Conservation (phyloP, 768 basidiomycete genomes). For the Russula dissimulans region DNA sequence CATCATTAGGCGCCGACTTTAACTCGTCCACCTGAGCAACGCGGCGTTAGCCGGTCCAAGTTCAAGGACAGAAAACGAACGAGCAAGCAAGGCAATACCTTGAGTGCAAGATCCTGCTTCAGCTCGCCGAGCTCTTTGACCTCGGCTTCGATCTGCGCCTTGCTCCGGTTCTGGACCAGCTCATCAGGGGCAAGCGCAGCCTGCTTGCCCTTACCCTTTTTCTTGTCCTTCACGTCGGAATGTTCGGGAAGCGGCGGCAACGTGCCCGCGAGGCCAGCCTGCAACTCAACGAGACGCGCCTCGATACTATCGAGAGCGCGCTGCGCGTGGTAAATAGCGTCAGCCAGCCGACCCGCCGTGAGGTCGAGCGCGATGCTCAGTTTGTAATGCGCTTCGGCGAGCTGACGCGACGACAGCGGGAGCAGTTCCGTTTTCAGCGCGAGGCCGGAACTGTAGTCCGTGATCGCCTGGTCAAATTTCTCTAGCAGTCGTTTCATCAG, state of each 20-base stretch:
- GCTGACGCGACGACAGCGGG: constrained; percentile 82
- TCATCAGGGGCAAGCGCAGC: constrained; percentile 39
- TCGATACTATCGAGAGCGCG: constrained; percentile 73
- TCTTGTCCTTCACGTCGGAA: constrained; percentile 53
- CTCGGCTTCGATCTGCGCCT: constrained; percentile 66
- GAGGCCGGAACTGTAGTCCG: constrained; percentile 75
- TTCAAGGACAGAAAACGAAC: not conserved
- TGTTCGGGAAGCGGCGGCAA: constrained; percentile 23
- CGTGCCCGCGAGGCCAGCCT: constrained; percentile 35
- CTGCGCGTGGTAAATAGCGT: constrained; percentile 75
- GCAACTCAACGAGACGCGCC: constrained; percentile 53
- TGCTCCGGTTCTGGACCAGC: constrained; percentile 55
- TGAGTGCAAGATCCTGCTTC: constrained; percentile 73
- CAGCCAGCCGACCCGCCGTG: constrained; percentile 72
- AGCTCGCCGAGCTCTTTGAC: constrained; percentile 70
- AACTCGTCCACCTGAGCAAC: constrained; percentile 76
- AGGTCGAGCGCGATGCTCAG: constrained; percentile 90
- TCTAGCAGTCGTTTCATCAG: constrained; percentile 38
- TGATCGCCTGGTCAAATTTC: constrained; percentile 91
- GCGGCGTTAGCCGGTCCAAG: not conserved
- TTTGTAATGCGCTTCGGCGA: constrained; percentile 92
- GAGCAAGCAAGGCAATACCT: constrained; percentile 33
- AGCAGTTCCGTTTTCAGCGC: constrained; percentile 63
- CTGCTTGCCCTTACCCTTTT: constrained; percentile 43
- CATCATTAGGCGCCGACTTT: constrained; percentile 66